Base-by-base conservation (phyloP, 1,284 basidiomycete genomes). In the Moniliella sp. region DNA sequence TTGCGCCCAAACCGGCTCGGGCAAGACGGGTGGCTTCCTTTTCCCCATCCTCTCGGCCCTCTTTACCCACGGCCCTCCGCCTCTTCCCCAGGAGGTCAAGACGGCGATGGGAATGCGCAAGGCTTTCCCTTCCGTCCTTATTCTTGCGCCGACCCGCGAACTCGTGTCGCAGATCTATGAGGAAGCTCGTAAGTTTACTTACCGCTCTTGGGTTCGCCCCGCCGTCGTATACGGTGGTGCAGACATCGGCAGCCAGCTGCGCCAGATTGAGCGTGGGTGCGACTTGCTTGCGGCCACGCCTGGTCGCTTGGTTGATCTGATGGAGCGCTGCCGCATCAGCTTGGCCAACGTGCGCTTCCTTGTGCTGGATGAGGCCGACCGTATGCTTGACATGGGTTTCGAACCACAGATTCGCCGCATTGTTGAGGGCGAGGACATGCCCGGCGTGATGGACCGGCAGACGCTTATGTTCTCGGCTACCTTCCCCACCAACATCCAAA, bases 381-480 rank as follows among this genome's bases (percentile, higher is more conserved):
- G 88, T 58, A 99, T 99, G 88, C 73, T 99, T 53, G 88, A 99
- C 69, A 99, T 99, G 88, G 88, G 88, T 78, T 99, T 99, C 71
- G 88, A 99, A 66, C 91, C 91, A 40, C 88, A 97, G 66, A 99
- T 99, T 57, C 75, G 88, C 45, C 73, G 84, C 31, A 99, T 99
- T 60, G 91, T 99, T 18, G 81, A 94, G 63, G 80, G 80, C 45
- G 84, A 86, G 58, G 91, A 97, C 64, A 99, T 99, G 88, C 84
- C 88, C 17, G 79, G 75, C 34, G 75, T 80, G 14, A 67, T 73
- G 34, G 75, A 86, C 17, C 80, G 88, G 43, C 91, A 97, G 63
- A 99, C 88, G 5, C 78, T 99, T 66, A 97, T 99, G 88, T 99
- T 99, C 69, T 84, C 79, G 42, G 88, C 88, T 30, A 97, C 88